These are phyloP conservation scores for Scutellaria minor DNA, from an alignment of 257 asterid species.

Conservation along the genomic window DNA sequence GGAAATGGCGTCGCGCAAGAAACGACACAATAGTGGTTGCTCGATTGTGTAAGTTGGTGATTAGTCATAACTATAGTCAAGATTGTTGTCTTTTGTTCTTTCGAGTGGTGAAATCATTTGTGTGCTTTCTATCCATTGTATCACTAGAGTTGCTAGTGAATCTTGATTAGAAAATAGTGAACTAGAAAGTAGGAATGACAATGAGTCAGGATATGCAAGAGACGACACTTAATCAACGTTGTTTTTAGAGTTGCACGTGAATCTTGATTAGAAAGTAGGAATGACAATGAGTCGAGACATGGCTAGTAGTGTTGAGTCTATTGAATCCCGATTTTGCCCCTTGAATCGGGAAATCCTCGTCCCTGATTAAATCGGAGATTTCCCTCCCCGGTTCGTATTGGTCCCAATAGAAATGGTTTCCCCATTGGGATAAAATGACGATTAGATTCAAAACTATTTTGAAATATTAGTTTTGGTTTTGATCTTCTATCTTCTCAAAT, in stretches of 20 bases:
- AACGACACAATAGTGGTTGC: constrained; percentile 66
- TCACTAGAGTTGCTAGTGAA: neutral
- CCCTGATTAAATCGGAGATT: no score
- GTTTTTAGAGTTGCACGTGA: neutral
- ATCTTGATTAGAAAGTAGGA: neutral
- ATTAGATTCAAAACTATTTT: neutral
- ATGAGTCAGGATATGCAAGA: constrained; percentile 47
- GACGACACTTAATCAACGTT: constrained; percentile 36
- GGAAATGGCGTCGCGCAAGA: constrained; percentile 63
- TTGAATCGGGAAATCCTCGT: no score
- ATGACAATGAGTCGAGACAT: neutral
- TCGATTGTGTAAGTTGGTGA: constrained; percentile 72
- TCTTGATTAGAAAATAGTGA: neutral
- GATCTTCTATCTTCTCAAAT: neutral
- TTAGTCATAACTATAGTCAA: neutral
- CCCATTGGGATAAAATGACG: no score
- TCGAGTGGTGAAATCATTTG: no score
- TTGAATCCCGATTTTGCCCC: neutral
- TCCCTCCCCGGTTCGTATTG: no score
- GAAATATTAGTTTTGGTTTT: neutral
- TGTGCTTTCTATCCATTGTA: no score
- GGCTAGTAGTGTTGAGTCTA: neutral
- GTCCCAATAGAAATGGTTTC: no score
- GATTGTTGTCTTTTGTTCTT: neutral
- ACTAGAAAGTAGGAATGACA: constrained; percentile 56